Evolutionary conservation across 164 flowering plant species (phyloP).

Genomic region (Protea cynaroides): DNA sequence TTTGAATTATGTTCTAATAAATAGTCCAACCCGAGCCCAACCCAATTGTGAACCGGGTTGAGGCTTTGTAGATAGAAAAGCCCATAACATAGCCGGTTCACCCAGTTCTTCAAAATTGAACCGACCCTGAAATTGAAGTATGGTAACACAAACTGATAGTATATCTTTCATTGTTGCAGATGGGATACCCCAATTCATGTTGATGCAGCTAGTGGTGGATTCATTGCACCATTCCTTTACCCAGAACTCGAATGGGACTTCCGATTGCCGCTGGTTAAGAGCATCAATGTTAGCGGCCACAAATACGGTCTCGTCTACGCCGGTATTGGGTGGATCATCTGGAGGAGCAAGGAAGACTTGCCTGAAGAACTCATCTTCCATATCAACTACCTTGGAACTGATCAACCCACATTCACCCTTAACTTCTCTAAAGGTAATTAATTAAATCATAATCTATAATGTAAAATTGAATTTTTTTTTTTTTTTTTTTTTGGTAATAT

Average conservation of each 20-base stretch:
- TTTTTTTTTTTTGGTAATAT: no score
- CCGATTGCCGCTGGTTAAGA: conserved; percentile 35
- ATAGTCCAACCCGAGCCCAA: no score
- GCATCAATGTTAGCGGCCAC: conserved; percentile 43
- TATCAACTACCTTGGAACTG: conserved; percentile 42
- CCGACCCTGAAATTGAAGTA: no score
- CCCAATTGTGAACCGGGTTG: no score
- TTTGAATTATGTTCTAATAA: no score
- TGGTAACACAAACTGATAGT: no score
- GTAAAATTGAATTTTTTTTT: no score
- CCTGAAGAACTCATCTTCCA: conserved; percentile 47
- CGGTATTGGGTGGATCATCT: conserved; percentile 42
- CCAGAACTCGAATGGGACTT: conserved; percentile 46
- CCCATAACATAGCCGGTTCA: no score
- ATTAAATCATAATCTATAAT: background rate
- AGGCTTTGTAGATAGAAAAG: no score
- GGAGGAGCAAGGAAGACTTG: conserved; percentile 40
- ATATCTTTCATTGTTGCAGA: conserved; percentile 12
- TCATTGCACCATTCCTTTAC: conserved; percentile 39
- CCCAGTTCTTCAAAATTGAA: no score
- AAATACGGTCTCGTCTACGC: conserved; percentile 43
- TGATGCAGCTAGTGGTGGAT: conserved; percentile 48
- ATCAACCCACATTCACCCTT: conserved; percentile 45
- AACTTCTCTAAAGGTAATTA: conserved; percentile 40
- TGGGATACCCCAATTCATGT: conserved; percentile 51